Evolutionary conservation across 164 flowering plant species (phyloP), one percentile per base, ranked within the genome.

Genomic region (Vitis rupestris): DNA sequence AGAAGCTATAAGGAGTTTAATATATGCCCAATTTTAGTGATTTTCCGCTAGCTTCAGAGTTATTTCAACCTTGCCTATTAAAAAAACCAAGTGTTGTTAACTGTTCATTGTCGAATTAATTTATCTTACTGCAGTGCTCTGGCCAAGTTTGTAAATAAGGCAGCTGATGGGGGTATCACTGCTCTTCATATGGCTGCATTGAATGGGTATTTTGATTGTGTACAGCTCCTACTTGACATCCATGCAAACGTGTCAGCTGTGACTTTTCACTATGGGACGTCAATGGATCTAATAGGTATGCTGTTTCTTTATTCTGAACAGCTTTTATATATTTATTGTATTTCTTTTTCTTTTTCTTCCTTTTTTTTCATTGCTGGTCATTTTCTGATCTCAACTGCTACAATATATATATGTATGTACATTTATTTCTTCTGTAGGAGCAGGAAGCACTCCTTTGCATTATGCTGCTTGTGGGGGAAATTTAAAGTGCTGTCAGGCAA

Each of bases 391-490:
- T 13, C 9, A 65, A 48, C 51, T 68, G 66, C 50, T 53, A n/a
- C 14, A 8, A 15, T 23, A 23, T 54, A 50, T 30, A 59, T 50
- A 0, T 37, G 12, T 3, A 8, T 9, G 37, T 50, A 52, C 73
- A 11, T 66, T 15, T 71, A 15, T 52, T 66, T 73, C 50, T 37
- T 60, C 67, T 72, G 59, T 67, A 95, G 98, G 99, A 68, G 96
- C 97, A 76, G 97, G 98, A 76, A 95, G 99, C 79, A 91, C 99
- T 62, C 93, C 99, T 68, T 76, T 95, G 86, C 98, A 95, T 69
- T 95, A 93, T 83, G 97, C 99, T 75, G 99, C 98, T 68, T 93
- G 93, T 80, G 98, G 97, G 62, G 99, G 99, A 65, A 91, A 95
- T 70, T 78, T 89, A 71, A 90, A 95, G 68, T 91, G 99, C 70